Evolutionary conservation across 1,284 basidiomycete species (phyloP), one percentile per base, ranked within the genome.

Genomic region (Hymenochaete sp.): DNA sequence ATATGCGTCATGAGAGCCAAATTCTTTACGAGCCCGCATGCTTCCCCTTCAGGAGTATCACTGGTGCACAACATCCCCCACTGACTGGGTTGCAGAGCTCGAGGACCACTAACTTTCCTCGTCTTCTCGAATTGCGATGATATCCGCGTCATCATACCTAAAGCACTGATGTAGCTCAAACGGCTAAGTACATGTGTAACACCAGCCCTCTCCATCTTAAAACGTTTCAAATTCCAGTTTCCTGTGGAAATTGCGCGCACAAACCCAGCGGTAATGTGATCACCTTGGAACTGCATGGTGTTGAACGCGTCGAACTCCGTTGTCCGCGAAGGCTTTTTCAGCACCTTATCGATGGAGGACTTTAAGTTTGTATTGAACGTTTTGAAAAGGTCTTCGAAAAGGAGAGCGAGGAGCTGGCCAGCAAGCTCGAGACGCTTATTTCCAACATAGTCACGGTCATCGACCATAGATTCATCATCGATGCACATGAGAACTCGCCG

Each of bases 111-210:
- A 47, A 99, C 97, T 63, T 99, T 99, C 45, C 96, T 73, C 11
- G 97, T 98, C 76, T 99, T 99, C 65, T 99, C 96, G 61, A 99
- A 99, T 66, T 99, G 96, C 21, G 91, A 95, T 14, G 89, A 88
- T 54, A 99, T 99, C 38, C 96, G 83, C 7, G 96, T 99, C 97
- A 99, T 99, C 96, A 98, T 99, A 27, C 97, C 96, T 16, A 99
- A 73, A 1, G 96, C 97, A 46, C 93, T 90, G 61, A 99, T 98
- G 73, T 93, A 99, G 55, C 83, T 89, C 38, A 99, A 68, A 24
- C 97, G 81, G 58, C 88, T 93, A 22, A 99, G 77, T 48, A 99
- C 97, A 62, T 99, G 96, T 3, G 96, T 99, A 42, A 99, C 93
- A 46, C 96, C 96, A 0, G 96, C 96, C 33, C 97, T 81, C 62